Evolutionary conservation across 352 stramenopile species (phyloP).

Genomic region (Phytophthora nicotianae): DNA sequence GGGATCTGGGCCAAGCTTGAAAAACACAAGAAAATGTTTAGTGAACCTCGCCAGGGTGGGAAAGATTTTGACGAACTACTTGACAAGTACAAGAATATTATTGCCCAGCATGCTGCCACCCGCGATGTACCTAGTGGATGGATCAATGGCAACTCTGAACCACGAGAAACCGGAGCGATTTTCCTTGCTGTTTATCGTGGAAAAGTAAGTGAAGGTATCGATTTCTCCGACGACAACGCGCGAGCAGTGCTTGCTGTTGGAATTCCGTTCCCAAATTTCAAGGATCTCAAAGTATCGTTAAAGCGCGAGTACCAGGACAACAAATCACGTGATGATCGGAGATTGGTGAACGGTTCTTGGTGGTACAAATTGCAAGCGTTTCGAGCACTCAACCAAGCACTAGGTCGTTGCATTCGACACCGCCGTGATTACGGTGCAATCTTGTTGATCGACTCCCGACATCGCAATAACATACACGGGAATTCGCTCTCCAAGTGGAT

Average conservation of each 20-base stretch:
- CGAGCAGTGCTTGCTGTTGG: conserved; percentile 96
- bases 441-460: conserved; percentile 94
- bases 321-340: conserved; percentile 54
- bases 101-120: conserved; percentile 33
- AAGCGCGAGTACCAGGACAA: conserved; percentile 83
- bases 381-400: conserved; percentile 98
- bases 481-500: conserved; percentile 80
- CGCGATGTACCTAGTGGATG: conserved; percentile 22
- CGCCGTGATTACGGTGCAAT: conserved; percentile 97
- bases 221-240: conserved; percentile 97
- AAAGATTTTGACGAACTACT: conserved; percentile 82
- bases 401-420: conserved; percentile 98
- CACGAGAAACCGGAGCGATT: conserved; percentile 79
- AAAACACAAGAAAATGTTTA: conserved; percentile 62
- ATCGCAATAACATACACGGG: conserved; percentile 54
- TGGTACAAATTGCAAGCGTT: conserved; percentile 99
- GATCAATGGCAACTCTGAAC: conserved; percentile 3
- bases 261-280: conserved; percentile 96
- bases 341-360: conserved; percentile 55
- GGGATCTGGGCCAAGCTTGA: conserved; percentile 59
- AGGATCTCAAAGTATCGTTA: conserved; percentile 88
- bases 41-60: conserved; percentile 64
- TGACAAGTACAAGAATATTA: conserved; percentile 68
- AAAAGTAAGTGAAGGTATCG: conserved; percentile 98
- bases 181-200: conserved; percentile 98